Evolutionary conservation across 2,329 filamentous ascomycete species (phyloP).

Genomic region (Pyrenochaeta sp.): DNA sequence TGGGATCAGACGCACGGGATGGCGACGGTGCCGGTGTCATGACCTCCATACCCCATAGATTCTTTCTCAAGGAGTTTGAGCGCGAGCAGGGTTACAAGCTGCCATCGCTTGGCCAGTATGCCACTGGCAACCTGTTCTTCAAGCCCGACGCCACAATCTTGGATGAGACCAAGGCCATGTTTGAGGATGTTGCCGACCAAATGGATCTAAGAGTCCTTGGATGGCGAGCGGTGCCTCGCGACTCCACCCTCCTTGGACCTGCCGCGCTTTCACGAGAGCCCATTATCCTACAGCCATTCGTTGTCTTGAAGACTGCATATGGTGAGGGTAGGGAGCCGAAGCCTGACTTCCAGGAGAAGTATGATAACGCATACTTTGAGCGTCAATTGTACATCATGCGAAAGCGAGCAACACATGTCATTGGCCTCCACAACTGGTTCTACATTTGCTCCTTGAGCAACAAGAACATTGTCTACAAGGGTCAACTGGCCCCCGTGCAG

Average conservation of each 20-base stretch:
- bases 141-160: slow-evolving; percentile 92
- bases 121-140: slow-evolving; percentile 97
- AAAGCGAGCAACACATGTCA: slow-evolving; percentile 93
- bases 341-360: slow-evolving; percentile 77
- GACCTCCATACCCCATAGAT: slow-evolving; percentile 98
- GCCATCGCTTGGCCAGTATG: slow-evolving; percentile 90
- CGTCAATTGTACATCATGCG: slow-evolving; percentile 92
- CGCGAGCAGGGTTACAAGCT: slow-evolving; percentile 88
- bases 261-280: slow-evolving; percentile 94
- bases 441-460: slow-evolving; percentile 96
- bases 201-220: slow-evolving; percentile 90
- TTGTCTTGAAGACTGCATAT: slow-evolving; percentile 86
- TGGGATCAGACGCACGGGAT: slow-evolving; percentile 96
- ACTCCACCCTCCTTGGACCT: slow-evolving; percentile 91
- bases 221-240: slow-evolving; percentile 94
- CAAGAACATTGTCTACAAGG: slow-evolving; percentile 99
- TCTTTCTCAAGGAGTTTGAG: slow-evolving; percentile 98
- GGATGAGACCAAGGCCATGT: slow-evolving; percentile 87
- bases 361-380: slow-evolving; percentile 88
- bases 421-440: slow-evolving; percentile 98
- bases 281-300: slow-evolving; percentile 92
- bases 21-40: slow-evolving; percentile 99
- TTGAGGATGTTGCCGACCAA: slow-evolving; percentile 91
- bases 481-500: slow-evolving; percentile 90
- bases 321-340: slow-evolving; percentile 81